Evolutionary conservation across 2,329 filamentous ascomycete genomes (phyloP).

Genomic region (Calonectria ilicicola): DNA sequence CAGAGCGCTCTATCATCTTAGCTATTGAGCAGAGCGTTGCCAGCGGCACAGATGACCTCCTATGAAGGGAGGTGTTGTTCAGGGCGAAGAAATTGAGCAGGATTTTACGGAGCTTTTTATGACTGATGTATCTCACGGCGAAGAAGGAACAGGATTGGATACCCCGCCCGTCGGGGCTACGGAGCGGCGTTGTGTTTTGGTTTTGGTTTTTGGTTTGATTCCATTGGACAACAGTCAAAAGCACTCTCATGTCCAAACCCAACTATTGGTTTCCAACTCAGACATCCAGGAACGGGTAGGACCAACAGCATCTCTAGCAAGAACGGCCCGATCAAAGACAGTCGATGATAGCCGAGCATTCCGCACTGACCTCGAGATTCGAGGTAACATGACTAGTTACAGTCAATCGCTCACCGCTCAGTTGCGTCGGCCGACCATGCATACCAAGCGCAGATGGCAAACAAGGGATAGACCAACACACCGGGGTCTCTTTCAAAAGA

Average conservation of each 20-base stretch:
- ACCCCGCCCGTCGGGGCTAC: constrained; percentile 43
- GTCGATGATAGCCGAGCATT: background rate
- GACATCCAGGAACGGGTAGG: background rate
- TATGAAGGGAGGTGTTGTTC: constrained; percentile 45
- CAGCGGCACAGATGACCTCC: constrained; percentile 81
- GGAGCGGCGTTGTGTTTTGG: constrained; percentile 40
- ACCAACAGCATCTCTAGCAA: background rate
- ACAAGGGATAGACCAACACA: background rate
- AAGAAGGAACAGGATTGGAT: constrained; percentile 38
- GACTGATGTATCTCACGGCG: constrained; percentile 41
- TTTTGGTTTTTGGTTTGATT: constrained; percentile 24
- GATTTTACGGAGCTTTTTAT: constrained; percentile 30
- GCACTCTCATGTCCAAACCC: constrained; percentile 5
- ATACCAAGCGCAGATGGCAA: background rate
- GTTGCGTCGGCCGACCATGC: constrained; percentile 2
- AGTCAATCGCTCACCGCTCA: background rate
- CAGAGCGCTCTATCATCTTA: constrained; percentile 77
- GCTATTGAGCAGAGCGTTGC: constrained; percentile 85
- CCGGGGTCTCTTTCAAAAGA: background rate
- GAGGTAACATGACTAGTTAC: background rate
- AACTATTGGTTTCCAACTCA: background rate
- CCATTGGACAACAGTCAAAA: constrained; percentile 13
- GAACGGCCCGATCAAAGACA: background rate
- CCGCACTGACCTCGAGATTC: background rate
- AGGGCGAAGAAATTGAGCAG: constrained; percentile 12